Percentiles rank a stretch among this genome's conserved stretches.
Evolutionary conservation across 306 rosid genomes (phyloP).

Genomic region (Acmispon strigosus): DNA sequence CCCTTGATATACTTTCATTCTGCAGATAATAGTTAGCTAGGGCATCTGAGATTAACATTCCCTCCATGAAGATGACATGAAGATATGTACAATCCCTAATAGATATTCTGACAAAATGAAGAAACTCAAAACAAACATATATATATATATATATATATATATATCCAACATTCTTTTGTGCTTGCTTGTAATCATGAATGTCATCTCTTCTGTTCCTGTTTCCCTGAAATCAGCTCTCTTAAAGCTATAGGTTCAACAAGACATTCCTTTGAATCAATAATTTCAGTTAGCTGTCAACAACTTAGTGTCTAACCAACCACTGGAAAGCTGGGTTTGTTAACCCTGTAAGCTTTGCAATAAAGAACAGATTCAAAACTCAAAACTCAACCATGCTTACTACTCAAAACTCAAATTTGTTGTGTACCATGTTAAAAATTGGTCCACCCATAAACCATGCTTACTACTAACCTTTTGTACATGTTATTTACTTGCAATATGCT

Average conservation of each 20-base stretch:
- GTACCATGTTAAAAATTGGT: too few species aligned
- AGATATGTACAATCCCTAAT: not conserved
- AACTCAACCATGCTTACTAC: too few species aligned
- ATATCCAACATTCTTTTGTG: not conserved
- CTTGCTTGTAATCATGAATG: not conserved
- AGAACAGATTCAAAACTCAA: slow-evolving; percentile 8
- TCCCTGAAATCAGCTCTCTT: not conserved
- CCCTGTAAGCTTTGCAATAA: not conserved
- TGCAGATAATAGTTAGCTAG: not conserved
- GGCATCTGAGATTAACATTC: not conserved
- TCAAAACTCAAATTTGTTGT: too few species aligned
- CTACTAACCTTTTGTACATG: too few species aligned
- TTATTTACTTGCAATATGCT: too few species aligned
- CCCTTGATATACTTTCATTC: not conserved
- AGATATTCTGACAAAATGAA: not conserved
- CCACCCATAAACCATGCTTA: too few species aligned
- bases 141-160: too few species aligned
- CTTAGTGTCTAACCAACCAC: not conserved
- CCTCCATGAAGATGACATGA: not conserved
- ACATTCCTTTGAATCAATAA: not conserved
- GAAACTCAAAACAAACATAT: not conserved
- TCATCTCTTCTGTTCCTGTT: not conserved
- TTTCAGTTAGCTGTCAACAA: not conserved
- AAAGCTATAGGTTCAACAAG: not conserved
- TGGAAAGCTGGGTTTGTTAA: not conserved